These are phyloP conservation scores for Suillus hirtellus DNA, from an alignment of 768 basidiomycete genomes.

Conservation along the genomic window DNA sequence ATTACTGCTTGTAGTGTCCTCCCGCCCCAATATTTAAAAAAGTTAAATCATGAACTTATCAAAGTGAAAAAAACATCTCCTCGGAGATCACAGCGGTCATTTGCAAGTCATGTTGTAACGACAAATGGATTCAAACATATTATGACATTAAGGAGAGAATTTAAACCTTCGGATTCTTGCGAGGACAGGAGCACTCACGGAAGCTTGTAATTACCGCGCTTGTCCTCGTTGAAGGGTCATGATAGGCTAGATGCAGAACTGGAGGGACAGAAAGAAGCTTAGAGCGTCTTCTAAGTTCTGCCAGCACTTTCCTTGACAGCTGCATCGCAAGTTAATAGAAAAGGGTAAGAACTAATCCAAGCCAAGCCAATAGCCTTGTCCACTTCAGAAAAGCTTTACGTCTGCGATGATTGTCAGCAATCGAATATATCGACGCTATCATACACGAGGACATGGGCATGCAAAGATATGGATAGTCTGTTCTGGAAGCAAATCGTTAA, in stretches of 20 bases:
- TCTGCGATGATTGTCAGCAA: not conserved
- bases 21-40: not conserved
- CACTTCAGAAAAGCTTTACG: not conserved
- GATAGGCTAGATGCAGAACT: not conserved
- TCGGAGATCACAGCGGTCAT: not conserved
- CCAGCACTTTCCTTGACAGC: not conserved
- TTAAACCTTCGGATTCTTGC: not conserved
- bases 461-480: constrained; percentile 3
- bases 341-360: not conserved
- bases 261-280: not conserved
- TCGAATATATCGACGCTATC: not conserved
- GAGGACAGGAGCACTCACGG: not conserved
- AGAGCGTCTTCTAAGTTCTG: not conserved
- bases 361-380: not conserved
- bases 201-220: constrained; percentile 5
- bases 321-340: not conserved
- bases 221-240: not conserved
- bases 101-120: not conserved
- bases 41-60: not conserved
- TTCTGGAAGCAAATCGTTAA: constrained; percentile 7
- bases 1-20: not conserved
- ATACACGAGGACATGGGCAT: constrained; percentile 9
- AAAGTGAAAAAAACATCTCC: not conserved
- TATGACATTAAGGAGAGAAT: not conserved
- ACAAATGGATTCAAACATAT: not conserved